Percentiles rank a stretch among this genome's conserved stretches.
Conservation (phyloP, 352 stramenopile species). For the Globisporangium rhizosaccharum region DNA sequence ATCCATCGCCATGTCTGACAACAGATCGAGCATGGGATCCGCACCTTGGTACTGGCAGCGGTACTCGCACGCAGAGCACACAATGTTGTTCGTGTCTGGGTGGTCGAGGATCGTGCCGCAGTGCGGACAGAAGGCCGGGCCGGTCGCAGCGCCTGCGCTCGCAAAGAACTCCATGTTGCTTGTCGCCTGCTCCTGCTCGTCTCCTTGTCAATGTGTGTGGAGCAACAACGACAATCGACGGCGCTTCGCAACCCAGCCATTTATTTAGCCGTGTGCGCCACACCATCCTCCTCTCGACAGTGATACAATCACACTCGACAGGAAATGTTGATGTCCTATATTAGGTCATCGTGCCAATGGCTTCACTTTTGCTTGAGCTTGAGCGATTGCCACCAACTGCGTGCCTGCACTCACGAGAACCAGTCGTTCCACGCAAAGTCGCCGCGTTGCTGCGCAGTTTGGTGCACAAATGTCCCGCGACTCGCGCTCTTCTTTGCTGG, state of each 20-base stretch:
- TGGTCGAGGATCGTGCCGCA: constrained; percentile 87
- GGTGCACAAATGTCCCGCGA: constrained; percentile 18
- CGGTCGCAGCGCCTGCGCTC: constrained; percentile 43
- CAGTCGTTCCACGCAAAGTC: constrained; percentile 71
- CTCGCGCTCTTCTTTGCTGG: constrained; percentile 35
- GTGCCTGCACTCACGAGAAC: constrained; percentile 41
- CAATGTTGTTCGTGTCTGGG: constrained; percentile 83
- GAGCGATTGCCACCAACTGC: background rate
- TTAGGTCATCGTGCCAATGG: background rate
- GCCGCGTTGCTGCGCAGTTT: constrained; percentile 39
- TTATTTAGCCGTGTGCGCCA: background rate
- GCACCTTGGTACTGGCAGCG: constrained; percentile 80
- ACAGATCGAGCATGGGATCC: background rate
- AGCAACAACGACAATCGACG: background rate
- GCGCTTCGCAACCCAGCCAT: background rate
- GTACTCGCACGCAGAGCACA: constrained; percentile 83
- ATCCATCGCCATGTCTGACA: background rate
- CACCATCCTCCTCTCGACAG: background rate
- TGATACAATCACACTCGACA: background rate
- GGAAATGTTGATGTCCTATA: background rate
- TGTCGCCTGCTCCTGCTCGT: constrained; percentile 13
- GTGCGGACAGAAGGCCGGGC: constrained; percentile 83
- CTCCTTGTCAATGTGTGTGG: background rate
- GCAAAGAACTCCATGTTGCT: constrained; percentile 69
- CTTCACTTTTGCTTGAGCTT: background rate